Base-by-base conservation (phyloP, 805 yeast species). In the Pichia rugopelliculosa region DNA sequence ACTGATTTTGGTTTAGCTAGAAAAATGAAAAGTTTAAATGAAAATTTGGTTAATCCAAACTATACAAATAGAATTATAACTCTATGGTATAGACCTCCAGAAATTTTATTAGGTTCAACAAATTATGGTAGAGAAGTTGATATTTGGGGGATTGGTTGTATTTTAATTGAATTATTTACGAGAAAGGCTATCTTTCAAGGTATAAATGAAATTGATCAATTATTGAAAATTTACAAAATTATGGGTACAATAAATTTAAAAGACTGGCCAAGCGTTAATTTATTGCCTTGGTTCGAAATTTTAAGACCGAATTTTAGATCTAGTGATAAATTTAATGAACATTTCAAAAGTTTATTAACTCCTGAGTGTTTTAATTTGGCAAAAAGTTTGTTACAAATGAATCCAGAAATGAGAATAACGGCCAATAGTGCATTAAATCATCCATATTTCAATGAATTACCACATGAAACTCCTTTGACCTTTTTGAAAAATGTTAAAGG, bases 51-150 rank as follows among this genome's bases (percentile, higher is more conserved):
- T 42, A 71, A 76, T 20, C 85, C 87, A 4, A 93, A 89, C 57
- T 91, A 91, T 65, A 91, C 99, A 2, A 93, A 93, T 62, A 70
- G 99, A 47, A 98, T 93, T 37, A 93, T 93, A 46, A 93, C 99
- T 0, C 70, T 93, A 36, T 93, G 99, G 99, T 91, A 93, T 64
- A 76, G 99, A 50, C 99, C 99, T 1, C 98, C 98, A 0, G 99
- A 91, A 64, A 73, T 93, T 27, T 69, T 93, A 36, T 66, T 93
- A 49, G 99, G 99, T 1, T 81, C 96, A 0, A 90, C 98, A 0
- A 82, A 81, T 49, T 93, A 93, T 65, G 93, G 90, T 0, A 69
- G 88, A 37, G 96, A 87, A 57, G 93, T 93, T 10, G 99, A 93
- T 61, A 81, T 88, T 55, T 93, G 99, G 99, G 96, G 98, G 0